Percentiles rank a stretch among this genome's conserved stretches.
phyloP scores from a whole-genome alignment of 805 yeast genomes.

The Phaffomyces antillensis region DNA sequence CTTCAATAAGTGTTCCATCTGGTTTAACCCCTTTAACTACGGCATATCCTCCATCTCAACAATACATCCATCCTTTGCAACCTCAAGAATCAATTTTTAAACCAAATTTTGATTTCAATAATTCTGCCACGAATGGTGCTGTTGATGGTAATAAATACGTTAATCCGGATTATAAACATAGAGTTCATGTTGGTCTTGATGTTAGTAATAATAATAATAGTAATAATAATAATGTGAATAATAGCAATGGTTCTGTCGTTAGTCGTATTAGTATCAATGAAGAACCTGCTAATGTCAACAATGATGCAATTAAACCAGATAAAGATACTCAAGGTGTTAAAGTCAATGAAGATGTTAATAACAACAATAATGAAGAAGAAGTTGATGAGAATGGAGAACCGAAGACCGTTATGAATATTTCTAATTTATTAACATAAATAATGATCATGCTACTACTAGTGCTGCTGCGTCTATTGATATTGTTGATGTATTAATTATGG shows the following conservation, averaged over 20 bases:
- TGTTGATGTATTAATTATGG: too few relatives aligned
- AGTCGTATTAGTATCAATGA: too few relatives aligned
- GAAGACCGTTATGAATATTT: slow-evolving; percentile 10
- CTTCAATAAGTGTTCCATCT: slow-evolving; percentile 17
- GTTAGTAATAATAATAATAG: too few relatives aligned
- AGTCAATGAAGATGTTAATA: too few relatives aligned
- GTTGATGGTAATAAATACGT: too few relatives aligned
- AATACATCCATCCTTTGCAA: neutral
- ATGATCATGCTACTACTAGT: too few relatives aligned
- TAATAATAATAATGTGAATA: too few relatives aligned
- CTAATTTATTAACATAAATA: slow-evolving; percentile 7
- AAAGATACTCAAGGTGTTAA: neutral
- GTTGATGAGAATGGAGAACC: slow-evolving; percentile 4
- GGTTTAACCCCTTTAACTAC: slow-evolving; percentile 17
- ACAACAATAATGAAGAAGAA: neutral
- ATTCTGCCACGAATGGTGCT: neutral
- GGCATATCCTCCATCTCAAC: slow-evolving; percentile 8
- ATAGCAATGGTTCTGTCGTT: too few relatives aligned
- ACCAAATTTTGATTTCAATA: slow-evolving; percentile 2
- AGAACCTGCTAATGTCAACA: neutral
- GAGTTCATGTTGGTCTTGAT: neutral
- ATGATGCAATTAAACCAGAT: neutral
- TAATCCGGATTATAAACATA: slow-evolving; percentile 1
- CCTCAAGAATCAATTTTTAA: neutral
- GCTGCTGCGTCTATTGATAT: too few relatives aligned